Base-by-base conservation (phyloP, 805 yeast species). In the Teunomyces funiuensis region DNA sequence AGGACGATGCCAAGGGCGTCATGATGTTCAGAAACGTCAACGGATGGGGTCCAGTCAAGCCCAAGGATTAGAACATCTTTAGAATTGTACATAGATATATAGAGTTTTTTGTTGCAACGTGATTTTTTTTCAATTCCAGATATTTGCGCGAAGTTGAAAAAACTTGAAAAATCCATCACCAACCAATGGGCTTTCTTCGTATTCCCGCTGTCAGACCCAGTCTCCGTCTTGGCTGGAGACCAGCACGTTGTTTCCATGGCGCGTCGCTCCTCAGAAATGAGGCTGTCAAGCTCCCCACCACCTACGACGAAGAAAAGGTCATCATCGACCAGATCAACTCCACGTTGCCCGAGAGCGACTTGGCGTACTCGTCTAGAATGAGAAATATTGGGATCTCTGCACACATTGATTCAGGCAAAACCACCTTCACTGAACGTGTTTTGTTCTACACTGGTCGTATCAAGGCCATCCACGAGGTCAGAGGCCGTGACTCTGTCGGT, bases 311-410 rank as follows among this genome's bases (percentile, higher is more conserved):
- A 50, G 95, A 86, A 56, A 83, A 83, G 59, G 82, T 73, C 28
- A 61, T 79, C 30, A 71, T 86, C 40, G 89, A 84, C 60, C 75
- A 76, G 50, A 71, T 85, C 49, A 69, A 74, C 46, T 57, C 55
- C 6, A 51, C 59, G 3, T 63, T 86, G 44, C 66, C 79, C 2
- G 78, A 72, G 16, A 64, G 60, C 20, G 95, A 86, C 56, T 41
- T 69, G 5, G 51, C 60, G 8, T 71, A 82, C 22, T 69, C 87
- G 14, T 54, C 66, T 5, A 71, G 75, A 40, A 76, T 90, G 79
- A 79, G 99, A 66, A 93, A 93, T 63, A 93, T 93, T 52, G 99
- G 99, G 65, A 88, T 93, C 43, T 88, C 97, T 11, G 99, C 99
- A 7, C 99, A 93, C 65, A 93, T 93, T 56, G 99, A 93, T 63